Base-by-base conservation (phyloP, 2,329 filamentous ascomycete species). In the Phialophora verrucosa region DNA sequence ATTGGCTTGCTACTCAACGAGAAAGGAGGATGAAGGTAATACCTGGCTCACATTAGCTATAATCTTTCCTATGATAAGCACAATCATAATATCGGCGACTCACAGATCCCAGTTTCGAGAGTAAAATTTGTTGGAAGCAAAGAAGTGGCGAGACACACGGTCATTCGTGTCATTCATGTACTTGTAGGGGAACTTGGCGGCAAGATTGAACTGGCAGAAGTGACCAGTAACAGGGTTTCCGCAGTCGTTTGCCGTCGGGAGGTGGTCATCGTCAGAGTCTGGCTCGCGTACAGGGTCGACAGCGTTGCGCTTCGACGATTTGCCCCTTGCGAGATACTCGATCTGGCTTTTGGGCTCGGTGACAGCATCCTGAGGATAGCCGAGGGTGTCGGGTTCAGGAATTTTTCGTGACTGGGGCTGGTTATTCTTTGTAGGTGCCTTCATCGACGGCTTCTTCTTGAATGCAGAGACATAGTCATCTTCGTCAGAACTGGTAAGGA, bases 41-140 rank as follows among this genome's bases (percentile, higher is more conserved):
- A 92, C 62, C 90, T 91, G 58, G 25, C 6, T 23, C 7, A 47
- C 12, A 59, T 51, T 60, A 50, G 51, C 32, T 38, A 59, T 58
- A 17, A 60, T 47, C 31, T 23, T 47, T 12, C 44, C 20, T 8
- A 23, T 42, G 11, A 25, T n/a, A 14, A 5, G 55, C 25, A 59
- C 64, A 17, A 20, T n/a, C 17, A 44, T 8, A 8, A n/a, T 44
- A 20, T n/a, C 14, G 7, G 6, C 23, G 3, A 83, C 89, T 83
- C 82, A 95, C 91, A 96, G 80, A 69, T 94, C 88, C 93, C 93
- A 97, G 11, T 80, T 74, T 65, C 87, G 83, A 1, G 81, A 78
- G 72, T 85, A 86, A 69, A 83, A 80, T 60, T 81, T 76, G 2
- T 77, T 78, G 5, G 64, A 68, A 20, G 77, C 77, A 63, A 82